phyloP scores from a whole-genome alignment of 1,284 basidiomycete species.

The Ceratobasidium sp. region DNA sequence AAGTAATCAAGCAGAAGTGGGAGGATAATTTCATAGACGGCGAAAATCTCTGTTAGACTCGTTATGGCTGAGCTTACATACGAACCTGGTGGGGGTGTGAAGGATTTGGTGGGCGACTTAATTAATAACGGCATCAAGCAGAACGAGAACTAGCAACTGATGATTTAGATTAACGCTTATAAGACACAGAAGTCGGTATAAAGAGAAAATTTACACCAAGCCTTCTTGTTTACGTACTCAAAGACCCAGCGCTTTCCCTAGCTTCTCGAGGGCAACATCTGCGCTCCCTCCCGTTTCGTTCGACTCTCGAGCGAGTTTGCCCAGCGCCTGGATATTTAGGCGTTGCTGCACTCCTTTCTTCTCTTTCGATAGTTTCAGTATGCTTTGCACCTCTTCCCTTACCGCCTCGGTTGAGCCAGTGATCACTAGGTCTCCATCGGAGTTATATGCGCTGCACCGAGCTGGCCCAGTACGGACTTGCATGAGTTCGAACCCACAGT shows the following conservation, averaged over 20 bases:
- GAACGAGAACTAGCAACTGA: not conserved
- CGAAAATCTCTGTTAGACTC: too few relatives aligned
- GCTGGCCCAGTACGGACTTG: constrained; percentile 42
- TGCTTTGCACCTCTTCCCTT: constrained; percentile 3
- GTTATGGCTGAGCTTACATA: too few relatives aligned
- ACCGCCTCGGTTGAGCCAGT: constrained; percentile 35
- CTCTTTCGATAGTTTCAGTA: constrained; percentile 8
- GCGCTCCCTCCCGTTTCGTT: constrained; percentile 21
- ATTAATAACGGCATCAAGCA: not conserved
- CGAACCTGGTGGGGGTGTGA: not conserved
- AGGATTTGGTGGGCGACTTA: not conserved
- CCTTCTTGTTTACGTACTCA: too few relatives aligned
- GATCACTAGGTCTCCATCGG: not conserved
- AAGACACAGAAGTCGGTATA: too few relatives aligned
- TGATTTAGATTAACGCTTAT: not conserved
- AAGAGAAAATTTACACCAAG: too few relatives aligned
- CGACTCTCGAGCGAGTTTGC: constrained; percentile 1
- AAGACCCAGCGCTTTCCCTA: constrained; percentile 3
- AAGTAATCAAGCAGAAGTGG: too few relatives aligned
- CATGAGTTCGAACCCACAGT: constrained; percentile 41
- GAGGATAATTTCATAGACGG: too few relatives aligned
- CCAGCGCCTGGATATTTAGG: constrained; percentile 5
- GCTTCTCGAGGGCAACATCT: constrained; percentile 19
- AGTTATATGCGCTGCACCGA: not conserved
- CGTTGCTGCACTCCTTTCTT: constrained; percentile 18